Conservation (phyloP, 2,329 filamentous ascomycete species). For the Venturia oleaginea region DNA sequence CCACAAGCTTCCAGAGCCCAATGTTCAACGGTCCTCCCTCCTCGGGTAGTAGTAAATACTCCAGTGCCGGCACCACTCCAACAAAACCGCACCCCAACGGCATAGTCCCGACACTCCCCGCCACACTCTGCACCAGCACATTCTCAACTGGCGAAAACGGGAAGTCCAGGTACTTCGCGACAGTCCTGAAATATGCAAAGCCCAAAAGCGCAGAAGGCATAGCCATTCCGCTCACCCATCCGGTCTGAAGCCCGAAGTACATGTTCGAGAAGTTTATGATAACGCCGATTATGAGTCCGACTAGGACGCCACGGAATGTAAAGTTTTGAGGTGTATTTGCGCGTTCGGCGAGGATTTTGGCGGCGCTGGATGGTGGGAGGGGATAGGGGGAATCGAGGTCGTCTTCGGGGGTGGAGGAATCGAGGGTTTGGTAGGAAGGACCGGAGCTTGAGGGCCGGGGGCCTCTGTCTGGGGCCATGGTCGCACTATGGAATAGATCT, state of each 20-base stretch:
- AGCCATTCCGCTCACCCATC: constrained; percentile 80
- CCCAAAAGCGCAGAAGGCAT: constrained; percentile 94
- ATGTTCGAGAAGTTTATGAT: constrained; percentile 96
- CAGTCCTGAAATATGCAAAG: constrained; percentile 81
- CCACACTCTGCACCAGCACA: constrained; percentile 91
- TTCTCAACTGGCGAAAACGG: constrained; percentile 95
- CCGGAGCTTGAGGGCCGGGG: not conserved
- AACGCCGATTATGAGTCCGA: constrained; percentile 75
- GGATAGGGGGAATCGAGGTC: not conserved
- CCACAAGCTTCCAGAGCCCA: constrained; percentile 64
- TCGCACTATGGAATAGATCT: not conserved
- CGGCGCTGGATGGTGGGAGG: constrained; percentile 3
- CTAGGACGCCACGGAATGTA: constrained; percentile 69
- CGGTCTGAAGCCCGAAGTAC: constrained; percentile 95
- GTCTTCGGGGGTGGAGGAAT: not conserved
- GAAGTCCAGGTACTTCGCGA: constrained; percentile 61
- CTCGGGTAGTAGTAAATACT: constrained; percentile 67
- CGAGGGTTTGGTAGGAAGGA: not conserved
- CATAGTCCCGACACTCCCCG: constrained; percentile 93
- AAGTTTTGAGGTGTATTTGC: constrained; percentile 53
- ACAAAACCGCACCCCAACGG: constrained; percentile 92
- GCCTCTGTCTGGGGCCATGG: constrained; percentile 2
- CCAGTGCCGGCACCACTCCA: constrained; percentile 85
- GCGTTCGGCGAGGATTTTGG: constrained; percentile 19
- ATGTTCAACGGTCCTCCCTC: constrained; percentile 72